Conservation (phyloP, 2,329 filamentous ascomycete genomes). For the Penicillium sp. region DNA sequence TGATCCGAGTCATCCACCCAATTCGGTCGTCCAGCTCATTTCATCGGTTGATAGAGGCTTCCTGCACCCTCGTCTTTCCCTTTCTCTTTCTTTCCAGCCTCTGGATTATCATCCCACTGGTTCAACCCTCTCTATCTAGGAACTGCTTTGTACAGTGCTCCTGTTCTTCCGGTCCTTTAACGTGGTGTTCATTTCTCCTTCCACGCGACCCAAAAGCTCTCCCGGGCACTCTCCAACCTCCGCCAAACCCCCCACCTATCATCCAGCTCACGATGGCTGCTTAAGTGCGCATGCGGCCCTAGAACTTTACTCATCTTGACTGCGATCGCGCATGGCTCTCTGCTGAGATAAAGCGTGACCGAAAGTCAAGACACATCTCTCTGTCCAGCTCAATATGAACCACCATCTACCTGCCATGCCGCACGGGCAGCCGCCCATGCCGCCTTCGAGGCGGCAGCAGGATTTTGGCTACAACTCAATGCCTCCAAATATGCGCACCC, state of each 20-base stretch:
- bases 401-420: slow-evolving; percentile 48
- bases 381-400: slow-evolving; percentile 45
- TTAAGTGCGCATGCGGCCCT: slow-evolving; percentile 29
- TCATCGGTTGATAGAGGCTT: slow-evolving; percentile 8
- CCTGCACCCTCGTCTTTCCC: neutral
- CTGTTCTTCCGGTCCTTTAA: slow-evolving; percentile 1
- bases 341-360: slow-evolving; percentile 42
- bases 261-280: slow-evolving; percentile 38
- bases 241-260: slow-evolving; percentile 11
- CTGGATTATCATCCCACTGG: neutral
- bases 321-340: slow-evolving; percentile 42
- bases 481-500: slow-evolving; percentile 56
- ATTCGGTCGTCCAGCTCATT: slow-evolving; percentile 15
- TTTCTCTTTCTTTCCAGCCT: neutral
- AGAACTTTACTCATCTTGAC: slow-evolving; percentile 20
- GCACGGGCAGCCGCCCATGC: slow-evolving; percentile 54
- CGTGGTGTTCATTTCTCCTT: slow-evolving; percentile 7
- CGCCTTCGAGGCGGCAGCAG: slow-evolving; percentile 50
- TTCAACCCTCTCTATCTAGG: neutral
- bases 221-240: slow-evolving; percentile 5
- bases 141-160: slow-evolving; percentile 14
- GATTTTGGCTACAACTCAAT: slow-evolving; percentile 46
- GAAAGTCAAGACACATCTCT: slow-evolving; percentile 36
- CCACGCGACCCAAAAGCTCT: slow-evolving; percentile 15
- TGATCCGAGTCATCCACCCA: slow-evolving; percentile 3